Percentiles rank a stretch among this genome's conserved stretches.
Evolutionary conservation across 179 eudicot species (phyloP).

Genomic region (Heliamphora pulchella): DNA sequence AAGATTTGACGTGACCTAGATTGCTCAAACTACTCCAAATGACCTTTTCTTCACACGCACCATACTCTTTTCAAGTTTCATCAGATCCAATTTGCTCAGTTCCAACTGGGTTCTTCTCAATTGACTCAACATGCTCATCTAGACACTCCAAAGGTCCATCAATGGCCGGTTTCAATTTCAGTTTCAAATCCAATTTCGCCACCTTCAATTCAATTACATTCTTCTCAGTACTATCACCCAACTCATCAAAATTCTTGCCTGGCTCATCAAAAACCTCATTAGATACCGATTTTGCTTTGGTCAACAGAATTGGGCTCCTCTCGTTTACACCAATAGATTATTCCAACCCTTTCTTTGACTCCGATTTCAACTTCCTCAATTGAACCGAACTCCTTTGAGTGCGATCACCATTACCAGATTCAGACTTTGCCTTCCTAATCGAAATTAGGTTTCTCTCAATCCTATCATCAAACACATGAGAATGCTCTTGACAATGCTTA

Average conservation of each 20-base stretch:
- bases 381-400: slow-evolving; percentile 17
- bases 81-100: slow-evolving; percentile 20
- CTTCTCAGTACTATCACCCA: slow-evolving; percentile 12
- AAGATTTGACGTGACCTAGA: slow-evolving; percentile 22
- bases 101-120: slow-evolving; percentile 18
- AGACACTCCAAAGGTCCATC: neutral
- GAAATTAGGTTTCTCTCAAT: slow-evolving; percentile 15
- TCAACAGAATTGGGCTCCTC: slow-evolving; percentile 13
- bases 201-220: slow-evolving; percentile 12
- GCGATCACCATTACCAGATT: slow-evolving; percentile 10
- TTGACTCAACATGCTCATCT: slow-evolving; percentile 3
- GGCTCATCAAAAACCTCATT: slow-evolving; percentile 2
- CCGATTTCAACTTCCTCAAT: slow-evolving; percentile 32
- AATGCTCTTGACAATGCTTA: too few relatives aligned
- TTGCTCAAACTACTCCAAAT: slow-evolving; percentile 19
- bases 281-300: slow-evolving; percentile 11
- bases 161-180: neutral
- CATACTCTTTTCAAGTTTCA: slow-evolving; percentile 22
- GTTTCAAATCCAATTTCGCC: neutral
- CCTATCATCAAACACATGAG: neutral
- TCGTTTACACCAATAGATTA: slow-evolving; percentile 14
- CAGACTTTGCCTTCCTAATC: slow-evolving; percentile 17
- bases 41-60: slow-evolving; percentile 29
- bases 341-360: slow-evolving; percentile 3
- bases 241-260: neutral